phyloP scores from a whole-genome alignment of 208 protist species.

The Porcisia hertigi region DNA sequence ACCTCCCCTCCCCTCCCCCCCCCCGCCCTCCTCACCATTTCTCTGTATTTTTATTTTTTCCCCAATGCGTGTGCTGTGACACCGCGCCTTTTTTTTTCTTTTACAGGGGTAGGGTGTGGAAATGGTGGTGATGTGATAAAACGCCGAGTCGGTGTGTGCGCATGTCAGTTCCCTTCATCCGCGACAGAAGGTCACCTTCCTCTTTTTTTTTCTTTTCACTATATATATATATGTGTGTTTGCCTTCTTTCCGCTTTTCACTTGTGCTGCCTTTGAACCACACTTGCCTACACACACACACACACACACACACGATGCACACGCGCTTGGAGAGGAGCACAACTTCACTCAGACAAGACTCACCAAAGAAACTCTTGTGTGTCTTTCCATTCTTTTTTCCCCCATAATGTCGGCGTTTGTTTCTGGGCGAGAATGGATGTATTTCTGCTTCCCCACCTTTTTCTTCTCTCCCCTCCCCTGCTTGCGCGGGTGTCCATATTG shows the following conservation, averaged over 20 bases:
- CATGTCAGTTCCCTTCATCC: not conserved
- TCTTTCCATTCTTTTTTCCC: not conserved
- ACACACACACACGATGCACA: not conserved
- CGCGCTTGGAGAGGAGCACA: too few species aligned
- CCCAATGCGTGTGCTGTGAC: not conserved
- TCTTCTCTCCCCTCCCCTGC: not conserved
- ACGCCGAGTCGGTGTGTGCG: not conserved
- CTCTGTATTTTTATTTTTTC: not conserved
- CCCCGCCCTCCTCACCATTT: not conserved
- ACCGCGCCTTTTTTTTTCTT: not conserved
- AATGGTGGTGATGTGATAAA: not conserved
- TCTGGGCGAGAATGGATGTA: not conserved
- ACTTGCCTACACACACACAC: not conserved
- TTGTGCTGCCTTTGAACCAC: not conserved
- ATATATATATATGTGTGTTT: too few species aligned
- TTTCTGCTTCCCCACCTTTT: not conserved
- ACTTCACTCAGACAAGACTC: not conserved
- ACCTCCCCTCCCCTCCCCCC: not conserved
- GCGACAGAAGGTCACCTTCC: not conserved
- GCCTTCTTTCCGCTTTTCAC: not conserved
- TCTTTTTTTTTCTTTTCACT: not conserved
- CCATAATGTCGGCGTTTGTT: not conserved
- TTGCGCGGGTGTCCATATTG: not conserved
- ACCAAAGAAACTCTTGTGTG: not conserved
- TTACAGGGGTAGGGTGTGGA: not conserved